Conservation (phyloP, 805 yeast genomes). For the Maudiozyma turicensis region DNA sequence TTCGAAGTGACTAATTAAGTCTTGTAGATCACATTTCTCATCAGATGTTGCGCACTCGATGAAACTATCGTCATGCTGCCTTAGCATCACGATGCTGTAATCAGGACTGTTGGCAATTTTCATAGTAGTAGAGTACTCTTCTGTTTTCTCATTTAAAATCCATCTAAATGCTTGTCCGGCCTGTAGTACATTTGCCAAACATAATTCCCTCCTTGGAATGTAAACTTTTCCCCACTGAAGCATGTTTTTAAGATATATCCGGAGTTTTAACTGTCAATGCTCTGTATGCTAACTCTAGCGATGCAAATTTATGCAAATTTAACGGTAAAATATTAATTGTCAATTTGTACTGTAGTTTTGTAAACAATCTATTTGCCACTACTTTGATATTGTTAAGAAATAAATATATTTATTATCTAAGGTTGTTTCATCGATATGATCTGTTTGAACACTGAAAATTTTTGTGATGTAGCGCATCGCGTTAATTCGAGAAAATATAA, state of each 20-base stretch:
- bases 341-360: too few relatives aligned
- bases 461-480: constrained; percentile 1
- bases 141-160: constrained; percentile 17
- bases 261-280: neutral
- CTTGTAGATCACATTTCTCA: constrained; percentile 19
- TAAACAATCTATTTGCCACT: neutral
- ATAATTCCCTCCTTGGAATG: constrained; percentile 16
- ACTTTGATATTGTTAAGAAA: neutral
- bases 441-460: neutral
- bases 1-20: constrained; percentile 35
- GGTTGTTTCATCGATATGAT: neutral
- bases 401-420: neutral
- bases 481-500: neutral
- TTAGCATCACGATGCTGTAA: constrained; percentile 53
- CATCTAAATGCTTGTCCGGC: constrained; percentile 30
- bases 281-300: neutral
- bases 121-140: constrained; percentile 21
- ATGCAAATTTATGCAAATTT: neutral
- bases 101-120: constrained; percentile 19
- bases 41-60: constrained; percentile 46
- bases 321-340: too few relatives aligned
- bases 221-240: constrained; percentile 7
- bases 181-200: constrained; percentile 40
- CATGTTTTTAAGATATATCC: constrained; percentile 1
- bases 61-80: constrained; percentile 44